Evolutionary conservation across 345 rosid species (phyloP).

Genomic region (Kernera saxatilis): DNA sequence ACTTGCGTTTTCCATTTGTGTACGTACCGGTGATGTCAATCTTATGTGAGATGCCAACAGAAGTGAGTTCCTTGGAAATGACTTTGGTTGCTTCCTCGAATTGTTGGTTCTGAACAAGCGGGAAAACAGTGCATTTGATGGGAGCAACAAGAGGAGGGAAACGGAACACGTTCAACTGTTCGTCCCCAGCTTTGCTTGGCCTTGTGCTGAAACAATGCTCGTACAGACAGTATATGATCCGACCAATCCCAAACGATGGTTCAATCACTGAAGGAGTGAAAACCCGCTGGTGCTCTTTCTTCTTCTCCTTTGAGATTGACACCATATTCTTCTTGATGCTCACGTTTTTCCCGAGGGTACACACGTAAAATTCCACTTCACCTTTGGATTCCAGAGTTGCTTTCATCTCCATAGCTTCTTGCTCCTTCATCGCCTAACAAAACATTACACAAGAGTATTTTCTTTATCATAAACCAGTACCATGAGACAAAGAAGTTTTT

Average conservation of each 20-base stretch:
- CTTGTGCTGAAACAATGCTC: conserved; percentile 88
- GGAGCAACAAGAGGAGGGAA: conserved; percentile 94
- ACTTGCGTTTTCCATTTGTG: too few species aligned
- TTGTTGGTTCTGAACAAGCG: conserved; percentile 76
- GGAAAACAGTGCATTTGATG: conserved; percentile 90
- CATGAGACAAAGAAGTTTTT: not conserved
- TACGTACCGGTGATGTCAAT: conserved; percentile 88
- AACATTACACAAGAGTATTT: not conserved
- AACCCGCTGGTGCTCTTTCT: conserved; percentile 80
- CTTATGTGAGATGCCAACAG: conserved; percentile 76
- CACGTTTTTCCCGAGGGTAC: conserved; percentile 64
- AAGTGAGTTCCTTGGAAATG: conserved; percentile 66
- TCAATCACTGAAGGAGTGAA: conserved; percentile 93
- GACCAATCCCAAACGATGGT: conserved; percentile 93
- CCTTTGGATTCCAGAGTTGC: conserved; percentile 71
- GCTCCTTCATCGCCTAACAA: conserved; percentile 73
- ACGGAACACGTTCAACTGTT: conserved; percentile 75
- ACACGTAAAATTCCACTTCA: conserved; percentile 72
- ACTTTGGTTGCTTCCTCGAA: conserved; percentile 73
- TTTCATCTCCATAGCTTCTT: conserved; percentile 90
- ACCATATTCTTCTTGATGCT: conserved; percentile 73
- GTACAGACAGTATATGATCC: conserved; percentile 83
- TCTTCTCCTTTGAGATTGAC: conserved; percentile 83
- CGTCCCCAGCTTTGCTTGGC: conserved; percentile 88
- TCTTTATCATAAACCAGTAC: not conserved